Conservation (phyloP, 2,329 filamentous ascomycete species). For the Sarocladium brachiariae region DNA sequence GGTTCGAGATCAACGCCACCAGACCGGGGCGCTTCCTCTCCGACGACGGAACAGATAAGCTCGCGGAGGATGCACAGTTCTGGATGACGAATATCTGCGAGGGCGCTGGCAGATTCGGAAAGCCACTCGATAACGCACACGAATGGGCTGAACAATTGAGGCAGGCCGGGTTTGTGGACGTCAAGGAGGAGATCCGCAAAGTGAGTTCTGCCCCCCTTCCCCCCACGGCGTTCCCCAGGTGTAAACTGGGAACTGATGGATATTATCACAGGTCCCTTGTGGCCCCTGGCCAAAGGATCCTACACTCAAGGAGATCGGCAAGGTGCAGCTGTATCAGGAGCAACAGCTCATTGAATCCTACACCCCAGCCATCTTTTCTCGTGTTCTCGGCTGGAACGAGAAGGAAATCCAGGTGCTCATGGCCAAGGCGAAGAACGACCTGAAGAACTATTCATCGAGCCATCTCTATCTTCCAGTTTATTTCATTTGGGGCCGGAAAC, state of each 20-base stretch:
- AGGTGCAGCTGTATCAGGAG: slow-evolving; percentile 12
- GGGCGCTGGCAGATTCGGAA: slow-evolving; percentile 11
- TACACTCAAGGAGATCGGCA: slow-evolving; percentile 32
- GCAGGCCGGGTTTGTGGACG: slow-evolving; percentile 70
- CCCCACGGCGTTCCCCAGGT: neutral
- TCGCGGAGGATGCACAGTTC: slow-evolving; percentile 7
- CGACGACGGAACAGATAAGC: slow-evolving; percentile 11
- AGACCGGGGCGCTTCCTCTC: slow-evolving; percentile 8
- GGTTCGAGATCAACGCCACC: slow-evolving; percentile 10
- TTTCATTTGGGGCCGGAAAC: slow-evolving; percentile 17
- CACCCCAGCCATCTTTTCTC: slow-evolving; percentile 14
- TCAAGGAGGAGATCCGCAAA: slow-evolving; percentile 61
- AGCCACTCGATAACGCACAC: slow-evolving; percentile 10
- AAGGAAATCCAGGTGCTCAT: slow-evolving; percentile 14
- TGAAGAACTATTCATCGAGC: slow-evolving; percentile 12
- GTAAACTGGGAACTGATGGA: neutral
- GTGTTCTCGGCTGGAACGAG: slow-evolving; percentile 13
- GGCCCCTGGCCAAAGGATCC: slow-evolving; percentile 33
- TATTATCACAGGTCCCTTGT: neutral
- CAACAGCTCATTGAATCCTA: slow-evolving; percentile 13
- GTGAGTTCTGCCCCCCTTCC: neutral
- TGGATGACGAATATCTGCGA: slow-evolving; percentile 12
- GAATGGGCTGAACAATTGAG: slow-evolving; percentile 45
- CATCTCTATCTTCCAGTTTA: slow-evolving; percentile 16
- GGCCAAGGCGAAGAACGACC: slow-evolving; percentile 15